Evolutionary conservation across 352 stramenopile genomes (phyloP), one percentile per base, ranked within the genome.

Genomic region (Phytophthora sp.): DNA sequence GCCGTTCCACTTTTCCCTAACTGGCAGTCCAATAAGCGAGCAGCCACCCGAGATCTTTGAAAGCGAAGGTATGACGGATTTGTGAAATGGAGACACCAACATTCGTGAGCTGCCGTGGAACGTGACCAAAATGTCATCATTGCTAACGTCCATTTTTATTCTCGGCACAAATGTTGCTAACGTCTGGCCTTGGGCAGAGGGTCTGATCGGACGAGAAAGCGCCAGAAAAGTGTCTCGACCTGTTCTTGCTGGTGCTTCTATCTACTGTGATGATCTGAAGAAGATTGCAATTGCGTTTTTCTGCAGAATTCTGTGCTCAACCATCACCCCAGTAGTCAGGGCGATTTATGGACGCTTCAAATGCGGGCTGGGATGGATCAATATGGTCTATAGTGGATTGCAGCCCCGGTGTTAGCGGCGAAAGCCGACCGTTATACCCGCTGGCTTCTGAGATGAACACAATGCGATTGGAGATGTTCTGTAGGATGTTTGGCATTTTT

Each of bases 361-460:
- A 52, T 9, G 44, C 27, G 13, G 17, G 8, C n/a, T 2, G 17
- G 10, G 27, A 11, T 18, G 44, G 44, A 24, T 26, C 17, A 23
- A 52, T 52, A n/a, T 51, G 44, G 44, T 52, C 44, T 9, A 30
- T n/a, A 17, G 51, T 59, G 2, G 51, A 59, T 21, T 59, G 51
- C n/a, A 59, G 28, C 23, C n/a, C 26, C 6, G 0, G 26, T 2
- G 30, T 49, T 12, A 50, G 38, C 12, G 51, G 51, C 6, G n/a
- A 50, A 26, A 49, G 17, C 42, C 37, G 51, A 9, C 37, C 51
- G 2, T 18, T 59, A 7, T 59, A 50, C 8, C 37, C 51, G 2
- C 20, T 59, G 13, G 51, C 12, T 1, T 35, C 51, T 5, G 37
- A 59, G 51, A 59, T 37, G 21, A 13, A 15, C n/a, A 46, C 24